phyloP scores from a whole-genome alignment of 2,329 filamentous ascomycete species.

The Corinectria fuckeliana region DNA sequence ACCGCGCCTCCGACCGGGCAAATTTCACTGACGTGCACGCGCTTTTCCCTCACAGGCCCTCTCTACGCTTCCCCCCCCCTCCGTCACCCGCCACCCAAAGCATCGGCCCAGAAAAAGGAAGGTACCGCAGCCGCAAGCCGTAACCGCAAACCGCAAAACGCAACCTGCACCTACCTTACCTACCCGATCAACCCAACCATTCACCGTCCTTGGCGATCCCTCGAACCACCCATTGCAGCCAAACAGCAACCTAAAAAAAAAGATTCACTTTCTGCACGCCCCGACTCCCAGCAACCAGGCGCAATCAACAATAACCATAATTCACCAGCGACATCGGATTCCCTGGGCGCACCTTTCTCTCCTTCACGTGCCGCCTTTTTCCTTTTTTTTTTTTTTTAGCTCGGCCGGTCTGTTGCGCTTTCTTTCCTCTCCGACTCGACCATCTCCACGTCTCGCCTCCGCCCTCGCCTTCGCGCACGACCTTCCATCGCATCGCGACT shows the following conservation, averaged over 20 bases:
- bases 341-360: conserved; percentile 4
- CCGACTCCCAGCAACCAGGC: conserved; percentile 15
- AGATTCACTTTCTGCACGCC: conserved; percentile 24
- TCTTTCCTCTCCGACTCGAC: conserved; percentile 2
- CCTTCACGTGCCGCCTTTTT: not conserved
- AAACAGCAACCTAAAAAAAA: conserved; percentile 16
- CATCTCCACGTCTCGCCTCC: not conserved
- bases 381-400: too few relatives aligned
- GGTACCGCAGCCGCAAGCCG: conserved; percentile 29
- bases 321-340: conserved; percentile 12
- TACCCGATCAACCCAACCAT: conserved; percentile 25
- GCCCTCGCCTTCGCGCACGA: conserved; percentile 12
- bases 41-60: conserved; percentile 52
- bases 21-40: conserved; percentile 55
- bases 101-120: conserved; percentile 26
- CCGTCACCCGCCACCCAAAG: conserved; percentile 24
- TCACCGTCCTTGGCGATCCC: conserved; percentile 14
- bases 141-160: conserved; percentile 14
- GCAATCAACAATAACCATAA: conserved; percentile 12
- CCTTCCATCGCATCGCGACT: conserved; percentile 14
- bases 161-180: conserved; percentile 8
- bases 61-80: conserved; percentile 37
- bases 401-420: not conserved
- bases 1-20: conserved; percentile 52
- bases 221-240: conserved; percentile 10